A percentile compares a stretch with the other conserved stretches of the same genome.
Evolutionary conservation across 2,329 filamentous ascomycete species (phyloP).

Genomic region (Penicillium verrucosum): DNA sequence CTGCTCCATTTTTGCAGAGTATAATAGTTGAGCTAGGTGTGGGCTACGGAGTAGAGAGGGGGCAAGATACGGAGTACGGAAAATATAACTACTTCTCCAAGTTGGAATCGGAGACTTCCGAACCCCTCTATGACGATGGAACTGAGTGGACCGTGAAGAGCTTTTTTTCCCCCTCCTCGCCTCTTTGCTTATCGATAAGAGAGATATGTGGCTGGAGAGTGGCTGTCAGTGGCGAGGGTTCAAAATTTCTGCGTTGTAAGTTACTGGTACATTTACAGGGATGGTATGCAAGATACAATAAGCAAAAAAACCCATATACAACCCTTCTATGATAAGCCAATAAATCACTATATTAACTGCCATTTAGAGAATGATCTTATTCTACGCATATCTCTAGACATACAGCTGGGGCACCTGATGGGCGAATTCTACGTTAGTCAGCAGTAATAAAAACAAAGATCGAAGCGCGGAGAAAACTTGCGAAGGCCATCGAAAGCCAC

Average conservation of each 20-base stretch:
- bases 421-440: slow-evolving; percentile 8
- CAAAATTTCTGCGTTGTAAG: background rate
- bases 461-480: slow-evolving; percentile 22
- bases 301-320: background rate
- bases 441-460: slow-evolving; percentile 5
- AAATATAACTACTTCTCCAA: slow-evolving; percentile 2
- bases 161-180: slow-evolving; percentile 9
- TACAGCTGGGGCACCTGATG: background rate
- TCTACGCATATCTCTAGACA: background rate
- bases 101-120: slow-evolving; percentile 14
- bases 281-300: background rate
- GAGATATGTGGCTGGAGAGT: slow-evolving; percentile 3
- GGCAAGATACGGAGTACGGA: background rate
- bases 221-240: slow-evolving; percentile 9
- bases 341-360: background rate
- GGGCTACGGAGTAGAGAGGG: background rate
- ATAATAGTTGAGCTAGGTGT: background rate
- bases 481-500: slow-evolving; percentile 33
- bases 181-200: slow-evolving; percentile 29
- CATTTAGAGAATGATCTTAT: background rate
- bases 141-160: slow-evolving; percentile 11
- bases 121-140: slow-evolving; percentile 6
- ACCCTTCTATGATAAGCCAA: background rate
- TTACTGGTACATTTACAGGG: background rate
- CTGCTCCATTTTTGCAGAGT: slow-evolving; percentile 32